Evolutionary conservation across 2,329 filamentous ascomycete genomes (phyloP).

Genomic region (Sphaerulina vaccinii): DNA sequence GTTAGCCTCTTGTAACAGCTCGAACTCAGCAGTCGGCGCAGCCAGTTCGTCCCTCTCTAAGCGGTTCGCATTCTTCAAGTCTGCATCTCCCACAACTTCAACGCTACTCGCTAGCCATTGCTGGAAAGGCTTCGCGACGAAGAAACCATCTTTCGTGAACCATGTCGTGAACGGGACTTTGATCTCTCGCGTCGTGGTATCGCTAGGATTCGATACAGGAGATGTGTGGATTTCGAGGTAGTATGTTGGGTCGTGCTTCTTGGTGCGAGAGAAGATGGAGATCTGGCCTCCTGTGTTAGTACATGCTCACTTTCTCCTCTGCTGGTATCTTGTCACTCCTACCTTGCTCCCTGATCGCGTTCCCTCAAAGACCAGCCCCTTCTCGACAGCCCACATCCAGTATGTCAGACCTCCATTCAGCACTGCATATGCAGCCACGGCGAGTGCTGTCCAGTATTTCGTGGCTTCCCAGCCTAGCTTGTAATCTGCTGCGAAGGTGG

Average conservation of each 20-base stretch:
- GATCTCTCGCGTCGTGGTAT: constrained; percentile 49
- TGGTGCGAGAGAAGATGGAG: constrained; percentile 67
- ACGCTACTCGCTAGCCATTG: constrained; percentile 70
- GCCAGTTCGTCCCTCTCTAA: constrained; percentile 36
- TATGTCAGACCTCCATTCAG: constrained; percentile 75
- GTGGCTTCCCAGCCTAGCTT: constrained; percentile 85
- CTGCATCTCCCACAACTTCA: constrained; percentile 63
- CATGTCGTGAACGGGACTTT: constrained; percentile 68
- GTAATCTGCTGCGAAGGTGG: constrained; percentile 89
- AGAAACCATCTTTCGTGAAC: constrained; percentile 72
- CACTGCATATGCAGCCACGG: constrained; percentile 75
- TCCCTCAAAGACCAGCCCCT: constrained; percentile 77
- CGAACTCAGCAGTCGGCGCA: constrained; percentile 23
- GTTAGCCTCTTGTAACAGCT: constrained; percentile 7
- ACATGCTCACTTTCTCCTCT: constrained; percentile 66
- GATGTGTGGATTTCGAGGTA: constrained; percentile 61
- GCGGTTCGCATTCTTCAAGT: constrained; percentile 55
- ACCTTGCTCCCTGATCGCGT: constrained; percentile 67
- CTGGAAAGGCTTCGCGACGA: constrained; percentile 75
- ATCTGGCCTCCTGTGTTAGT: constrained; percentile 55
- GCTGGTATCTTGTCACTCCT: constrained; percentile 34
- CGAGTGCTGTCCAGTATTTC: constrained; percentile 74
- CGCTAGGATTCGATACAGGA: constrained; percentile 19
- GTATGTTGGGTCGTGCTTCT: constrained; percentile 82
- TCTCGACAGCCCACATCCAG: constrained; percentile 85